Evolutionary conservation across 495 filamentous ascomycete species (phyloP), one percentile per base, ranked within the genome.

Genomic region (Collariella sp.): DNA sequence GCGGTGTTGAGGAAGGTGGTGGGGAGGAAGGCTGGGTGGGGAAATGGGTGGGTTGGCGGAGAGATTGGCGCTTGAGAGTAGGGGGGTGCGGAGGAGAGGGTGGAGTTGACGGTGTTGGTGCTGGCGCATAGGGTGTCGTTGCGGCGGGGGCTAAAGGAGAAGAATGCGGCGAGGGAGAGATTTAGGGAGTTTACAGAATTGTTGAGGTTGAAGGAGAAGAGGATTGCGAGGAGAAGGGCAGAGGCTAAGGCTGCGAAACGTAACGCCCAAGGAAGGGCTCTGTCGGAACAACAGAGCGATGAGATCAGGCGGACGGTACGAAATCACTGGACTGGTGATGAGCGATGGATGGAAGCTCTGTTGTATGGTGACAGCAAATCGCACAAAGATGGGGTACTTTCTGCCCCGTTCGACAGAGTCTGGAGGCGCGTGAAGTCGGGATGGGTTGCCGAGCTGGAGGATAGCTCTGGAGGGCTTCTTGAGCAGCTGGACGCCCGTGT

Each of bases 251-350:
- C 42, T 1, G 35, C 52, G 10, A 57, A 60, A 15, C 50, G 58
- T 40, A 16, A 50, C 7, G 43, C 36, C 23, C 49, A 61, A 9
- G 51, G 33, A 2, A 40, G 51, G n/a, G 45, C 57, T 1, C 58
- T 75, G 15, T 71, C 72, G 15, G 58, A 72, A n/a, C 61, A 67
- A 24, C 62, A 67, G 22, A 72, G 69, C 16, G 59, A 63, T 0
- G 69, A 72, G 13, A 61, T 81, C 12, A 71, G 78, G 40, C 72
- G 73, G 24, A 72, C 78, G 15, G 64, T 89, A 26, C 75, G 76
- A 55, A 79, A 79, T 19, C 87, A 88, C 55, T 95, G 88, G 88
- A 70, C 84, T 7, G 89, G 88, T 1, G 76, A 83, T 56, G 73
- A 80, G 45, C 74, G 83, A 46, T 88, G 86, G 83, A 73, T 84